phyloP scores from a whole-genome alignment of 495 filamentous ascomycete species.

The Aspergillus mulundensis region DNA sequence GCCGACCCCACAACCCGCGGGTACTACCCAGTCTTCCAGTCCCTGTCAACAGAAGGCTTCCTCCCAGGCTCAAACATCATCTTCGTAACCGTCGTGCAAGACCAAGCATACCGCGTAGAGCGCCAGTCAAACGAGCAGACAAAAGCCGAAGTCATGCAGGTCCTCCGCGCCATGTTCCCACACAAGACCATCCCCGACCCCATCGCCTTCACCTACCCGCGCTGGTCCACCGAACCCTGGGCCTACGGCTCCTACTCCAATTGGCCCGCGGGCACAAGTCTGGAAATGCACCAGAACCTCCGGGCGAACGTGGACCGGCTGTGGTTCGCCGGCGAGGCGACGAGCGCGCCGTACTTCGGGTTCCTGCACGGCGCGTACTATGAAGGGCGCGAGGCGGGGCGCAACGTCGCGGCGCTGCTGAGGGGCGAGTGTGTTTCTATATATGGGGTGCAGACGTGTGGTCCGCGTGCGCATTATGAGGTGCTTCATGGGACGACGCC shows the following conservation, averaged over 20 bases:
- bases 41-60: slow-evolving; percentile 56
- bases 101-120: slow-evolving; percentile 62
- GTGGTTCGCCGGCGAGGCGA: slow-evolving; percentile 71
- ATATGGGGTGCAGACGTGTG: slow-evolving; percentile 9
- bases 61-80: slow-evolving; percentile 61
- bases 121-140: slow-evolving; percentile 58
- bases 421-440: not conserved
- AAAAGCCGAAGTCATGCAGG: slow-evolving; percentile 54
- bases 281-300: slow-evolving; percentile 70
- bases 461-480: slow-evolving; percentile 25
- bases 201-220: slow-evolving; percentile 63
- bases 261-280: slow-evolving; percentile 62
- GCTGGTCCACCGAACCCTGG: slow-evolving; percentile 65
- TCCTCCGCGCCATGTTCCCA: slow-evolving; percentile 65
- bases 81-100: slow-evolving; percentile 63
- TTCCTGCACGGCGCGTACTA: slow-evolving; percentile 68
- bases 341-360: slow-evolving; percentile 64
- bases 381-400: slow-evolving; percentile 54
- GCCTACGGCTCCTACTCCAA: slow-evolving; percentile 69
- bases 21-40: slow-evolving; percentile 70
- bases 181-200: slow-evolving; percentile 59
- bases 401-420: slow-evolving; percentile 43
- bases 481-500: slow-evolving; percentile 20
- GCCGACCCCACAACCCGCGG: slow-evolving; percentile 59
- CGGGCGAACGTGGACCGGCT: slow-evolving; percentile 62